Base-by-base conservation (phyloP, 345 rosid genomes). In the Streptanthus diversifolius region DNA sequence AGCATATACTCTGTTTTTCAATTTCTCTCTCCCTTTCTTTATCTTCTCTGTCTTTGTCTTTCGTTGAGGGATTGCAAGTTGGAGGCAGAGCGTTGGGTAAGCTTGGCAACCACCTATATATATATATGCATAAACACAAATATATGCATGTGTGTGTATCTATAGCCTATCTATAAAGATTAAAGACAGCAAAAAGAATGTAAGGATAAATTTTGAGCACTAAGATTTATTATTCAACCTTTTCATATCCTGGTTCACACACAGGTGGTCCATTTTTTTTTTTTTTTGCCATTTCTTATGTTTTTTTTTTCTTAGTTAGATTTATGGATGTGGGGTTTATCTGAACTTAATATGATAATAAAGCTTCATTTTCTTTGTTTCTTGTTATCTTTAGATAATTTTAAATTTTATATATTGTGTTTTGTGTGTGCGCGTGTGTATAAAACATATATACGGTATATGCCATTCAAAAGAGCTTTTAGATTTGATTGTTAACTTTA, bases 171-270 rank as follows among this genome's bases (percentile, higher is more conserved):
- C 13, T 37, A 24, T 59, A 61, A 36, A 36, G 64, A 14, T 15
- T 43, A 77, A 29, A 56, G 56, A 39, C 49, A 77, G 49, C 72
- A 65, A 51, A 71, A 59, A 77, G 77, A 71, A 77, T 72, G 69
- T 71, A 21, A 72, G 63, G 75, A 68, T 76, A 69, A 60, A 69
- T 48, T 74, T 40, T 39, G 51, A 72, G 81, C 81, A 77, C 77
- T 72, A 53, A 51, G 48, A 43, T 72, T 57, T 66, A 58, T 65
- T 32, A 72, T 72, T 44, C 74, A 72, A 66, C 65, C 56, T 77
- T 62, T 66, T 10, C 49, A 61, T 57, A 27, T 60, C 55, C 27
- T 75, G 30, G 74, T 75, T 69, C 71, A 76, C 65, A 76, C 74
- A 69, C 45, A 27, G 63, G 65, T 74, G 65, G 82, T 70, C 79